Evolutionary conservation across 352 stramenopile genomes (phyloP), one percentile per base, ranked within the genome.

Genomic region (Blastocystis sp.): DNA sequence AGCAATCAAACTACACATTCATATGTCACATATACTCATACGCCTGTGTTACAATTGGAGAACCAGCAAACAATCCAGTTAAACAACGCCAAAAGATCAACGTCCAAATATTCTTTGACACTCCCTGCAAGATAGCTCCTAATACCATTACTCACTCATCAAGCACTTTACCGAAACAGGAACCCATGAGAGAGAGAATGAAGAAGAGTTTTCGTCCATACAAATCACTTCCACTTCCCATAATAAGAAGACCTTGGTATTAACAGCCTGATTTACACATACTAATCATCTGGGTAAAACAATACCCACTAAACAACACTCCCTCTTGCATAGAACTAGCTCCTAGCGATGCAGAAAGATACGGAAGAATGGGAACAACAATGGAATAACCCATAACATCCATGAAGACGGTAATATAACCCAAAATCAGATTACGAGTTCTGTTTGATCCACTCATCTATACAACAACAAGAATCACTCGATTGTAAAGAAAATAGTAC

Each of bases 371-470:
- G 59, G 74, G 74, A 73, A 69, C 37, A 27, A 85, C 46, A 27
- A 85, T 29, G 5, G 35, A 67, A n/a, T 67, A 85, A 9, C 74
- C 74, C 56, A 85, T 29, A 21, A 73, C 37, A 42, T 85, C 74
- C 4, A 85, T 12, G 46, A 85, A 85, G 29, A 85, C 74, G n/a
- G 74, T 69, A 85, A 85, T 67, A 35, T 85, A 85, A 1, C 56
- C 52, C 21, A 85, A 37, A 54, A 85, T 85, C 29, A 85, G 39
- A 16, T 58, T 85, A 43, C 39, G 51, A 5, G n/a, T n/a, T n/a
- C n/a, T n/a, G n/a, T n/a, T n/a, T n/a, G n/a, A n/a, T n/a, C n/a
- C n/a, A n/a, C n/a, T n/a, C n/a, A n/a, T n/a, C n/a, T n/a, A n/a
- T n/a, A n/a, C n/a, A n/a, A n/a, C n/a, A n/a, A n/a, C n/a, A n/a